Evolutionary conservation across 169 alveolate species (phyloP), one percentile per base, ranked within the genome.

Genomic region (Plasmodium yoelii): DNA sequence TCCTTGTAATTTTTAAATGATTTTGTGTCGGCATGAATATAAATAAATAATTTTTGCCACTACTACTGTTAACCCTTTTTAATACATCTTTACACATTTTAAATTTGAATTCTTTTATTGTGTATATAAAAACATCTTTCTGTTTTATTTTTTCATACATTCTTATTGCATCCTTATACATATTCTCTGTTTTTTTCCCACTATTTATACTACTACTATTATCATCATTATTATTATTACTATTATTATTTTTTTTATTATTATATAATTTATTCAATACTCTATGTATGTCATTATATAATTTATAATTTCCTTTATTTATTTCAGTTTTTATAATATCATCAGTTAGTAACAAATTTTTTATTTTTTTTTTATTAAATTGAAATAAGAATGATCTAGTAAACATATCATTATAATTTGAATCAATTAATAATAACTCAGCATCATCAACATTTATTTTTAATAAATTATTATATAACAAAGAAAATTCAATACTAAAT

Each of bases 301-400:
- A 64, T 42, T 24, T 49, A 69, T 18, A 69, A 68, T 68, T 71
- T 0, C 80, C 80, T 5, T 86, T 71, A n/a, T 22, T 10, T 57
- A 86, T 70, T 86, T 70, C 91, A 49, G 44, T 74, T 63, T 49
- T 68, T 24, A 86, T 70, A 13, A 71, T 86, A 53, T 86, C 75
- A 46, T 68, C 47, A n/a, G 86, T 86, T 46, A 86, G 12, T 18
- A 44, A 18, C 56, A 42, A 42, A 28, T 70, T 86, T 39, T 86
- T 71, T 59, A 70, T 6, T 15, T 70, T 75, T 8, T 70, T 86
- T 7, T 71, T 69, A 60, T 86, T 47, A 39, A 86, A 59, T 19
- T 70, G 87, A 69, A 44, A 86, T 42, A 86, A 65, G 46, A 86
- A 86, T 69, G 57, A 60, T 19, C 47, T 60, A 56, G 60, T 7